Percentiles rank a stretch among this genome's conserved stretches.
These are phyloP conservation scores for Sugiyamaella grinbergsii DNA, from an alignment of 1,139 yeast genomes.

Conservation along the genomic window DNA sequence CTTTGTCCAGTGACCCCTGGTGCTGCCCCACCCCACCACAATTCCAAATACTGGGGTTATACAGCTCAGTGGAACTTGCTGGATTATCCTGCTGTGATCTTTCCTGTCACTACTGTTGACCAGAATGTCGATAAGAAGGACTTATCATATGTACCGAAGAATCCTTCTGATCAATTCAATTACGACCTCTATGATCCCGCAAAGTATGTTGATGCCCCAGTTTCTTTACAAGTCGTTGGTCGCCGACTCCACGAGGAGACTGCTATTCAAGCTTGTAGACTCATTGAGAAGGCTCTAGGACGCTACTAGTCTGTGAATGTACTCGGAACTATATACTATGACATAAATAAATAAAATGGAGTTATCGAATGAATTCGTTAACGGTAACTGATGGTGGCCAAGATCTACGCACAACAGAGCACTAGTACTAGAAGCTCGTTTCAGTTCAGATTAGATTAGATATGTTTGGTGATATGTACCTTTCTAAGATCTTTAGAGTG, in stretches of 20 bases:
- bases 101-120: conserved; percentile 56
- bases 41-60: conserved; percentile 68
- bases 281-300: conserved; percentile 16
- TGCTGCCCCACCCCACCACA: conserved; percentile 69
- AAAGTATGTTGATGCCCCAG: conserved; percentile 47
- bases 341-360: background rate
- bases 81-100: conserved; percentile 54
- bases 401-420: no score
- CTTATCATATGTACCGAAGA: conserved; percentile 38
- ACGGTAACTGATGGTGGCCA: no score
- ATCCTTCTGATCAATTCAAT: conserved; percentile 38
- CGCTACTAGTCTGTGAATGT: conserved; percentile 6
- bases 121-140: conserved; percentile 43
- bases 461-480: no score
- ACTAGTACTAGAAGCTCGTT: no score
- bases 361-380: no score
- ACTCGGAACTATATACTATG: no score
- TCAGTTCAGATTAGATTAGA: no score
- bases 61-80: conserved; percentile 58
- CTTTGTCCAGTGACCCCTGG: conserved; percentile 70
- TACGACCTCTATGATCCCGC: conserved; percentile 44
- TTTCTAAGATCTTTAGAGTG: no score
- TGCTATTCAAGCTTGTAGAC: conserved; percentile 24
- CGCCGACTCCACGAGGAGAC: conserved; percentile 48
- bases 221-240: conserved; percentile 48